These are phyloP conservation scores for Sesbania bispinosa DNA, from an alignment of 306 rosid genomes.

Conservation along the genomic window DNA sequence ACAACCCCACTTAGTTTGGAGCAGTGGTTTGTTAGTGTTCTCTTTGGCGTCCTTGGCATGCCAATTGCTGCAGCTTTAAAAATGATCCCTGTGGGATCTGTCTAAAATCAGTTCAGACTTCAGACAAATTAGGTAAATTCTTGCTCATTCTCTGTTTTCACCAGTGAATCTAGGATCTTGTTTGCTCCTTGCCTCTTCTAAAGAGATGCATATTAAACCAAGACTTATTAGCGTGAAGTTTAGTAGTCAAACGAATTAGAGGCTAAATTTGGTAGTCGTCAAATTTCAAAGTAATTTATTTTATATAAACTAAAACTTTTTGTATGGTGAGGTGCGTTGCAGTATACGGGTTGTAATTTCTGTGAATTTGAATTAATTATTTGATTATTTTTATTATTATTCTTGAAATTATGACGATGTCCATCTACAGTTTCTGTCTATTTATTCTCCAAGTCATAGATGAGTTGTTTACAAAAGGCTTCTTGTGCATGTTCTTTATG, in stretches of 20 bases:
- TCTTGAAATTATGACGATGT: not conserved
- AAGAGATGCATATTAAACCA: not conserved
- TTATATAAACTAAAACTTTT: constrained; percentile 20
- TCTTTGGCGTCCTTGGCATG: constrained; percentile 86
- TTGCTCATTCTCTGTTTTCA: constrained; percentile 5
- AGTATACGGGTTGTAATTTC: constrained; percentile 17
- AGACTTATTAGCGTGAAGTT: constrained; percentile 2
- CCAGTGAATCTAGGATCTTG: constrained; percentile 1
- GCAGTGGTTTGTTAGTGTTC: constrained; percentile 63
- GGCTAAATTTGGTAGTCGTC: constrained; percentile 12
- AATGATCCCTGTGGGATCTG: constrained; percentile 62
- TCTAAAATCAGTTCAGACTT: constrained; percentile 33
- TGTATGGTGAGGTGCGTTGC: not conserved
- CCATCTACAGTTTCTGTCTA: not conserved
- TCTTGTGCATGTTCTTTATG: not conserved
- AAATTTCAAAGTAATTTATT: constrained; percentile 28
- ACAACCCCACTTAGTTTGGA: constrained; percentile 71
- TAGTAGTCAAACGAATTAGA: constrained; percentile 7
- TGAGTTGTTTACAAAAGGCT: constrained; percentile 8
- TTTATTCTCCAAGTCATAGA: not conserved
- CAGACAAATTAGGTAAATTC: constrained; percentile 32
- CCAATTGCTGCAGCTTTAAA: constrained; percentile 87
- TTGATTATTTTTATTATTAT: constrained; percentile 4
- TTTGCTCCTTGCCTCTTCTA: constrained; percentile 7
- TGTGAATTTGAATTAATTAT: constrained; percentile 2